Base-by-base conservation (phyloP, 2,329 filamentous ascomycete species). In the Aspergillus aculeatinus region DNA sequence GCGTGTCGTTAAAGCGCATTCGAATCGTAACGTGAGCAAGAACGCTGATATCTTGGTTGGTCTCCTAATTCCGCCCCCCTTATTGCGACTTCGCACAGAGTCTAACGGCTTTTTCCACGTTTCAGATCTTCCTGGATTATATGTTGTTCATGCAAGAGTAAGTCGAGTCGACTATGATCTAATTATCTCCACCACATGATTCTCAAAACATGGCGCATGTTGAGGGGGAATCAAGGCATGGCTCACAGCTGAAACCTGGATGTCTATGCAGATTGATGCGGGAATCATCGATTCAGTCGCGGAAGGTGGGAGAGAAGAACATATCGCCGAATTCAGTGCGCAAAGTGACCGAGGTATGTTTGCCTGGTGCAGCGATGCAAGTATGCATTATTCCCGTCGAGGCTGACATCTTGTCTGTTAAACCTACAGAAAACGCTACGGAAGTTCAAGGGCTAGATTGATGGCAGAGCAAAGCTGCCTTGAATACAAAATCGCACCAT, bases 1-100 rank as follows among this genome's bases (percentile, higher is more conserved):
- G 77, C 93, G 92, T 76, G 94, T 96, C 61, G 83, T 96, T 70
- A 96, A 96, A 78, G 92, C 91, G 19, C 92, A 96, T 75, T 89
- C 91, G 9, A 89, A 90, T 64, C 87, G 88, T 72, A 89, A 85
- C 65, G 77, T 96, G 64, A 91, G 88, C 80, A 95, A 92, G 76
- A 93, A 95, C 76, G 89, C 88, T 31, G 93, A 96, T 76, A 87
- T 96, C 60, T 81, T 94, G 78, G 91, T 96, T 77, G 61, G 84
- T 68, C 25, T 31, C 44, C 39, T 44, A 50, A 35, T 19, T 11
- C 29, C 14, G 9, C 16, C 29, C 12, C 9, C 25, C 44, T 33
- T 9, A 49, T 19, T 51, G 10, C 29, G n/a, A 21, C 19, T 19
- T 35, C 33, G 21, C 39, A 23, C 27, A 29, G 14, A 44, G 11